Percentiles rank a stretch among this genome's conserved stretches.
Evolutionary conservation across 768 basidiomycete species (phyloP).

Genomic region (Calocybe cyanea): DNA sequence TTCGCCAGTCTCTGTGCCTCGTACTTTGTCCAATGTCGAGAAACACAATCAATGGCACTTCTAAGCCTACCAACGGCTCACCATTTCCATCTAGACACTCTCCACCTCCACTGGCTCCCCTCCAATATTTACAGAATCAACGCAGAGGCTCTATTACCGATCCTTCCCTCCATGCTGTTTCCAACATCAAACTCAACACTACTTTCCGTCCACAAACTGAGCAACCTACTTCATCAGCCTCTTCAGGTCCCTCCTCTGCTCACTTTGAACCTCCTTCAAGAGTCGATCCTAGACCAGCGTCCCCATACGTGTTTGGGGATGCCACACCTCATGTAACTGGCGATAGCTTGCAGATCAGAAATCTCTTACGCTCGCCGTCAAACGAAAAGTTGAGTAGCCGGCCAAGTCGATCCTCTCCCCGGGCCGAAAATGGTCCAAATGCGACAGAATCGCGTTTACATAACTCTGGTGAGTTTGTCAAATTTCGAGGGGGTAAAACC

Average conservation of each 20-base stretch:
- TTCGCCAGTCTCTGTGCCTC: slow-evolving; percentile 2
- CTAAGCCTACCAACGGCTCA: slow-evolving; percentile 21
- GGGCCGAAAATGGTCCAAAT: slow-evolving; percentile 21
- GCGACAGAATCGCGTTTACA: slow-evolving; percentile 12
- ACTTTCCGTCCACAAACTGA: slow-evolving; percentile 22
- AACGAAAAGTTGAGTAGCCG: slow-evolving; percentile 35
- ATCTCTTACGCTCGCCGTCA: slow-evolving; percentile 57
- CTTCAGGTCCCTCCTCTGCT: slow-evolving; percentile 23
- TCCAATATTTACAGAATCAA: slow-evolving; percentile 77
- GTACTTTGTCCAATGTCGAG: slow-evolving; percentile 10
- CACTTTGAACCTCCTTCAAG: slow-evolving; percentile 27
- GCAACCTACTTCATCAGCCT: slow-evolving; percentile 19
- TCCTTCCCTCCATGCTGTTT: slow-evolving; percentile 68
- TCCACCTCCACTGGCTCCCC: slow-evolving; percentile 64
- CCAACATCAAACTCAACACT: slow-evolving; percentile 26
- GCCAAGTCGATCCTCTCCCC: slow-evolving; percentile 14
- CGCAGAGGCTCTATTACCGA: slow-evolving; percentile 83
- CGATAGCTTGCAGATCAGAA: slow-evolving; percentile 47
- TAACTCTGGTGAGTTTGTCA: slow-evolving; percentile 7
- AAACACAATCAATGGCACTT: slow-evolving; percentile 19
- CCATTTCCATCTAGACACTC: slow-evolving; percentile 36
- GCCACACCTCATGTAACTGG: slow-evolving; percentile 40
- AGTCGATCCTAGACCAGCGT: slow-evolving; percentile 51
- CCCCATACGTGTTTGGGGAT: slow-evolving; percentile 72
- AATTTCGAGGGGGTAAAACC: too few relatives aligned